These are phyloP conservation scores for Musa beccarii DNA, from an alignment of 176 grass and related monocot species.

Conservation along the genomic window DNA sequence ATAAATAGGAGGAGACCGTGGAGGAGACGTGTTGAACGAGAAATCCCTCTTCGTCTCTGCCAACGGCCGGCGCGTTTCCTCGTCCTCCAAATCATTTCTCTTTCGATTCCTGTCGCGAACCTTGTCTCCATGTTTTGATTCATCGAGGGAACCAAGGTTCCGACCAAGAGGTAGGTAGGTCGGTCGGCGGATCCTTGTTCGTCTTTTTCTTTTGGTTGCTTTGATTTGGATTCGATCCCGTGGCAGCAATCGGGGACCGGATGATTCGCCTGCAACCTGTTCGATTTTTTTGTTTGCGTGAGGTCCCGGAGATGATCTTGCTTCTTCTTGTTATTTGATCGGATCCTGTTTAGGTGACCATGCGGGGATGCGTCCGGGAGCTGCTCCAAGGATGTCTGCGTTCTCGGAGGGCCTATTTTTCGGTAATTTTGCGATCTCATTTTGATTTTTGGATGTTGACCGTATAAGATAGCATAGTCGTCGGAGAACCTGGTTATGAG, in stretches of 20 bases:
- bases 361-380: neutral
- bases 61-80: neutral
- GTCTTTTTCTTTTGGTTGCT: neutral
- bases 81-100: neutral
- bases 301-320: neutral
- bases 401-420: neutral
- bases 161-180: too few relatives aligned
- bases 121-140: too few relatives aligned
- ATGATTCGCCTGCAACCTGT: neutral
- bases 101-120: neutral
- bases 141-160: too few relatives aligned
- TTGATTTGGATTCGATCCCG: too few relatives aligned
- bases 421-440: conserved; percentile 3
- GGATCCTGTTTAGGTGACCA: neutral
- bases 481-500: neutral
- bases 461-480: neutral
- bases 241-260: too few relatives aligned
- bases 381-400: neutral
- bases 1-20: too few relatives aligned
- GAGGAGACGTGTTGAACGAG: too few relatives aligned
- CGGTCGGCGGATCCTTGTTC: too few relatives aligned
- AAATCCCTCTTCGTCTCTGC: too few relatives aligned
- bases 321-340: too few relatives aligned
- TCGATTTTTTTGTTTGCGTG: conserved; percentile 1
- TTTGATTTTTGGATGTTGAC: neutral